Evolutionary conservation across 148 eudicot species (phyloP).

Genomic region (Amaranthus cruentus): DNA sequence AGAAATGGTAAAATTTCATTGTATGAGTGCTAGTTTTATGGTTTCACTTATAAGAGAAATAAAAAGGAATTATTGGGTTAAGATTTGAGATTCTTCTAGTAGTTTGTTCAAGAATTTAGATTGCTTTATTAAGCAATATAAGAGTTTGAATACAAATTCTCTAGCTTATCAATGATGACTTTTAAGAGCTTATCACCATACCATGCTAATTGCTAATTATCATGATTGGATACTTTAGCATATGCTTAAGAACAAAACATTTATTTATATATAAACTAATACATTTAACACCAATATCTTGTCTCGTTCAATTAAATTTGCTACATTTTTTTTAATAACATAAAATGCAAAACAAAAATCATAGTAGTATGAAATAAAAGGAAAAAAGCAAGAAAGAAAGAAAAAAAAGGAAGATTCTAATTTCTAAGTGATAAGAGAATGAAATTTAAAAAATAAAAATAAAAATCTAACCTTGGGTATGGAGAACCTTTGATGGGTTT

Average conservation of each 20-base stretch:
- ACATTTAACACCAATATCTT: not conserved
- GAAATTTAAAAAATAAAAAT: not conserved
- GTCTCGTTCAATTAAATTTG: too few species aligned
- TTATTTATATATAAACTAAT: not conserved
- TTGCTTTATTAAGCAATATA: constrained; percentile 16
- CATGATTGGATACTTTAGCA: constrained; percentile 7
- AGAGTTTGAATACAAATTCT: constrained; percentile 8
- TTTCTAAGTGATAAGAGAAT: not conserved
- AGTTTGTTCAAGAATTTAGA: not conserved
- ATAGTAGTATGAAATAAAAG: not conserved
- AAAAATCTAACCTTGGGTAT: constrained; percentile 65
- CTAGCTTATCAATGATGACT: not conserved
- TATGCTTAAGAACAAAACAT: not conserved
- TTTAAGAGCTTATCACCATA: too few species aligned
- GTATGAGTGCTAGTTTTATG: constrained; percentile 1
- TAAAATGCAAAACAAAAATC: not conserved
- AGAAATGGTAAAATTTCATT: constrained; percentile 12
- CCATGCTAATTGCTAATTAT: not conserved
- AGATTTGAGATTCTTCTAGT: constrained; percentile 15
- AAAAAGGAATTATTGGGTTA: not conserved
- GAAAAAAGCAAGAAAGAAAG: not conserved
- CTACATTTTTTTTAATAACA: not conserved
- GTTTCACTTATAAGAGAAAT: constrained; percentile 19
- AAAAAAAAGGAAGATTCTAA: not conserved
- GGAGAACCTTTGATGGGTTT: constrained; percentile 98